Conservation (phyloP, 1,139 yeast genomes). For the Magnusiomyces tetraspermus region DNA sequence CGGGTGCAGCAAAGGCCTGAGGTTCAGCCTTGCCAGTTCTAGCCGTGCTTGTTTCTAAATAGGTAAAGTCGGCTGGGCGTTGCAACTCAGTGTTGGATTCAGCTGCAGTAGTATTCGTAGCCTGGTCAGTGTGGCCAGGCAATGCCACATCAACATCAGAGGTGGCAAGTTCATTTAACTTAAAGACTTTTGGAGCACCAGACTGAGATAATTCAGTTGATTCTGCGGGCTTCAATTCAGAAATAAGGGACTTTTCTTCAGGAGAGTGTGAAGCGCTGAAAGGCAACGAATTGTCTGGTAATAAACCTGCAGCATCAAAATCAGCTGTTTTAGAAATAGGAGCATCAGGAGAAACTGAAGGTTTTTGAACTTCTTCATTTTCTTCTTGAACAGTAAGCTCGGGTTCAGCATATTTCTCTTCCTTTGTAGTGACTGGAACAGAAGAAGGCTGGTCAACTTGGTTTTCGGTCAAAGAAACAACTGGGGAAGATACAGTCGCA, state of each 20-base stretch:
- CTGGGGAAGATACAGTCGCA: too few relatives aligned
- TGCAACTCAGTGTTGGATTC: neutral
- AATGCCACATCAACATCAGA: neutral
- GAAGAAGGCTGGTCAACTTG: too few relatives aligned
- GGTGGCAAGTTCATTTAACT: neutral
- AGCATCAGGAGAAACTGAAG: neutral
- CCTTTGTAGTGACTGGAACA: too few relatives aligned
- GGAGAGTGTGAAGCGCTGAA: too few relatives aligned
- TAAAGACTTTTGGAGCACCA: too few relatives aligned
- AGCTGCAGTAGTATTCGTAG: neutral
- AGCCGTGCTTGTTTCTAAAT: neutral
- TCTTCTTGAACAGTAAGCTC: neutral
- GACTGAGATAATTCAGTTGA: too few relatives aligned
- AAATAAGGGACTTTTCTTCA: too few relatives aligned
- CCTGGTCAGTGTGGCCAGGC: neutral
- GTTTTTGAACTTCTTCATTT: neutral
- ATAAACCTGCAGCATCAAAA: neutral
- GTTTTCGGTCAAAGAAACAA: too few relatives aligned
- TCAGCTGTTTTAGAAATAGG: neutral
- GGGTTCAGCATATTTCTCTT: neutral
- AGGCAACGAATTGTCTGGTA: too few relatives aligned
- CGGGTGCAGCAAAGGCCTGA: neutral
- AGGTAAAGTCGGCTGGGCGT: neutral
- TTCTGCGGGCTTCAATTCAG: too few relatives aligned
- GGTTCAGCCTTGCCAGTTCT: neutral